Base-by-base conservation (phyloP, 1,139 yeast species). In the Cylindricascospora bacillispora region DNA sequence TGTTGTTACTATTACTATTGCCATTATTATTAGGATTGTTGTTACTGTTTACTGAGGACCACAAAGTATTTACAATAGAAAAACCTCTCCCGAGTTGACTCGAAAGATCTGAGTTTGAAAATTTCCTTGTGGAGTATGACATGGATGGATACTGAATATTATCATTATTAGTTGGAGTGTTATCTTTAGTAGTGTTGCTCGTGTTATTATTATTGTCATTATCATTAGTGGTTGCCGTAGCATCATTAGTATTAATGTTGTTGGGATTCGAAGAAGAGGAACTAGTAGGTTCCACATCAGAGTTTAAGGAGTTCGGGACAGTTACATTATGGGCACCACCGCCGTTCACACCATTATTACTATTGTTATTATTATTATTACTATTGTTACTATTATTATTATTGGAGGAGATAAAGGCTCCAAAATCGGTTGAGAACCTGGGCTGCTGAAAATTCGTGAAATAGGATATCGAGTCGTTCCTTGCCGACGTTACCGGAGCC, bases 401-500 rank as follows among this genome's bases (percentile, higher is more conserved):
- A 42, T 30, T 31, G 40, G 25, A 28, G 36, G 34, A 35, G 35
- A 27, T 31, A 32, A 29, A 28, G 43, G 36, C 28, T 34, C 31
- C 32, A 20, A 41, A 35, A 23, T 44, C 49, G 5, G 47, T 44
- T 7, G 48, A 43, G 17, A 39, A 37, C 30, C 49, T 30, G 22
- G 44, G 50, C 30, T 45, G 50, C 28, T 35, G 38, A 32, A 45
- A 45, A 26, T 43, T n/a, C n/a, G n/a, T 47, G 27, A 41, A 47
- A 39, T 44, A 40, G 21, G 52, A 46, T 22, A 47, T 35, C 10
- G 51, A 41, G 22, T 45, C 49, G 15, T 25, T 28, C 10, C 34
- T 27, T 14, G 39, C 29, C 15, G n/a, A n/a, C n/a, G n/a, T n/a
- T n/a, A n/a, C n/a, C n/a, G n/a, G n/a, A n/a, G n/a, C n/a, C n/a